Conservation (phyloP, 352 stramenopile genomes). For the Blastocystis sp. region DNA sequence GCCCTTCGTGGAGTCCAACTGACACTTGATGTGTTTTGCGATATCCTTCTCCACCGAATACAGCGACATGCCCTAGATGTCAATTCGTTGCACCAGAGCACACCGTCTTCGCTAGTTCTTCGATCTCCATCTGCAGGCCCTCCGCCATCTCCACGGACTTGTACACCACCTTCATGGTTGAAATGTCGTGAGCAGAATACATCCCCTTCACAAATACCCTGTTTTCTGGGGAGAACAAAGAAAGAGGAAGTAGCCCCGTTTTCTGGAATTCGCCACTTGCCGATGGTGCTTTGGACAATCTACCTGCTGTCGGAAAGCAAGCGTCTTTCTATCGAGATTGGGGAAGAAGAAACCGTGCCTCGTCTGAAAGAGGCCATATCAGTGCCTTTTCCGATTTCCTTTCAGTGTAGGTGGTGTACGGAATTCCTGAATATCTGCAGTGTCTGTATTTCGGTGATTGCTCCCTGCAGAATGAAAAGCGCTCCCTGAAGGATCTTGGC, state of each 20-base stretch:
- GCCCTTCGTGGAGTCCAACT: conserved; percentile 12
- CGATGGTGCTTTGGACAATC: not conserved
- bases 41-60: conserved; percentile 48
- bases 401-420: not conserved
- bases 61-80: conserved; percentile 1
- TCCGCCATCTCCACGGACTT: conserved; percentile 50
- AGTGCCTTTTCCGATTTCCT: not conserved
- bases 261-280: not conserved
- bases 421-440: conserved; percentile 21
- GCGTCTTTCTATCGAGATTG: not conserved
- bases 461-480: not conserved
- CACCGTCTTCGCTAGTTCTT: conserved; percentile 36
- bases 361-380: conserved; percentile 19
- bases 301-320: not conserved
- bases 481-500: not conserved
- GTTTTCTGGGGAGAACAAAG: not conserved
- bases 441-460: conserved; percentile 23
- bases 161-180: conserved; percentile 7
- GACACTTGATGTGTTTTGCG: conserved; percentile 51
- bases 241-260: not conserved
- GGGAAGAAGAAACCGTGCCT: not conserved
- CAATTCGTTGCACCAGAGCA: not conserved
- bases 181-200: conserved; percentile 8
- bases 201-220: not conserved
- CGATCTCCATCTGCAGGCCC: not conserved